Conservation (phyloP, 2,329 filamentous ascomycete species). For the Macroventuria anomochaeta region DNA sequence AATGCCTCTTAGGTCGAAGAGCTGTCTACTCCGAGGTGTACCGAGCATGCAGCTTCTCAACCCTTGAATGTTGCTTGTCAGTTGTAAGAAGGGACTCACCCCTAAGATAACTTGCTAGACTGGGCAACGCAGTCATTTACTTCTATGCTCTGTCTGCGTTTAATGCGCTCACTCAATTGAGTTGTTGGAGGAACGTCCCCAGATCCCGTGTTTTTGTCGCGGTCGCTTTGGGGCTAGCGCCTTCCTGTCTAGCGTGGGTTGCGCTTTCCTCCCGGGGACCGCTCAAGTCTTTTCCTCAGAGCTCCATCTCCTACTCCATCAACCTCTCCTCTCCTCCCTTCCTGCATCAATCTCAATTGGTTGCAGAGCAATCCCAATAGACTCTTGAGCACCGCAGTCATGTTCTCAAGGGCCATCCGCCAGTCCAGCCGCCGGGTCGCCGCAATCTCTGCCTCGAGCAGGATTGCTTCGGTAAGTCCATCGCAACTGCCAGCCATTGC, state of each 20-base stretch:
- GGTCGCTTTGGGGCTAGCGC: constrained; percentile 29
- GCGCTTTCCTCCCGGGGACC: constrained; percentile 41
- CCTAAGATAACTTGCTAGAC: too few species aligned
- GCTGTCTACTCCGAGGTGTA: constrained; percentile 5
- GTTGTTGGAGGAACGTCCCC: constrained; percentile 1
- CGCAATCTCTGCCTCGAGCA: constrained; percentile 89
- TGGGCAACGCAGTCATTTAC: too few species aligned
- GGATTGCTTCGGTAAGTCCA: constrained; percentile 91
- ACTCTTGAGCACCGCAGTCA: constrained; percentile 62
- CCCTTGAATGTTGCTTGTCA: too few species aligned
- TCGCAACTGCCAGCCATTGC: constrained; percentile 51
- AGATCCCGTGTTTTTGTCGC: constrained; percentile 16
- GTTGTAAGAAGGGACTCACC: too few species aligned
- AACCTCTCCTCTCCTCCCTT: constrained; percentile 50
- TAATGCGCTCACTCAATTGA: not conserved
- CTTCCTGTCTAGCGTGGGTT: constrained; percentile 20
- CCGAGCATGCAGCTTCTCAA: not conserved
- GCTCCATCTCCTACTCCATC: constrained; percentile 47
- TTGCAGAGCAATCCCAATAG: constrained; percentile 51
- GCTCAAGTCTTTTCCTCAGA: constrained; percentile 30
- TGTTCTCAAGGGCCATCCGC: constrained; percentile 98
- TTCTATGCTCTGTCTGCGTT: too few species aligned
- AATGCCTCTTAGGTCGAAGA: not conserved
- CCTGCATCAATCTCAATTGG: constrained; percentile 54
- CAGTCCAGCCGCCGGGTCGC: constrained; percentile 95